A percentile compares a stretch with the other conserved stretches of the same genome.
Conservation (phyloP, 1,284 basidiomycete genomes). For the Cystobasidium pallidum region DNA sequence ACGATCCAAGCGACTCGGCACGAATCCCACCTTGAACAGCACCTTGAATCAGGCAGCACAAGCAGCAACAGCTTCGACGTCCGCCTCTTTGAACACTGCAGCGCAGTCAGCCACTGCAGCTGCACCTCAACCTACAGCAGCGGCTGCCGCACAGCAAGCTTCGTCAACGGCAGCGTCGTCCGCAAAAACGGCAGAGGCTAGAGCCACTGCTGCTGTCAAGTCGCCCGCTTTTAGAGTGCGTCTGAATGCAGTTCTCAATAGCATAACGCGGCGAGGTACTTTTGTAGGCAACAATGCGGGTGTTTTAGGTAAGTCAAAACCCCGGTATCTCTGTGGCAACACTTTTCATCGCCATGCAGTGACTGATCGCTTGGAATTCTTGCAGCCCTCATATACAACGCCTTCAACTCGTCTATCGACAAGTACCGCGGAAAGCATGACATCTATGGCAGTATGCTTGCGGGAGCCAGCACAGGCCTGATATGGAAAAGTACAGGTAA, state of each 20-base stretch:
- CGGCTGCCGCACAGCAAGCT: slow-evolving; percentile 48
- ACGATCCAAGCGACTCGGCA: slow-evolving; percentile 69
- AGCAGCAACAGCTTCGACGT: slow-evolving; percentile 41
- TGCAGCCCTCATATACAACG: slow-evolving; percentile 91
- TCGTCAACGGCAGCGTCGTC: slow-evolving; percentile 46
- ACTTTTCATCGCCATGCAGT: not conserved
- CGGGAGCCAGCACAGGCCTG: slow-evolving; percentile 87
- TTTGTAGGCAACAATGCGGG: slow-evolving; percentile 99
- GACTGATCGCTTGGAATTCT: not conserved
- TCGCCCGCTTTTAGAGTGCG: slow-evolving; percentile 66
- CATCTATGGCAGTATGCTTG: slow-evolving; percentile 83
- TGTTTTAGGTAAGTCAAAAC: slow-evolving; percentile 73
- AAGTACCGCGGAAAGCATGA: slow-evolving; percentile 88
- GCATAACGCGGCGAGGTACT: slow-evolving; percentile 91
- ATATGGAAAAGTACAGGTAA: slow-evolving; percentile 92
- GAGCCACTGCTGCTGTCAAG: slow-evolving; percentile 37
- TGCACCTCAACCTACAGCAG: slow-evolving; percentile 38
- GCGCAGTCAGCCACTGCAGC: slow-evolving; percentile 42
- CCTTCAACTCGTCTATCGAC: slow-evolving; percentile 92
- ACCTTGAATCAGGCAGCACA: slow-evolving; percentile 35
- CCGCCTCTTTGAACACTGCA: slow-evolving; percentile 42
- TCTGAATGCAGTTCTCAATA: slow-evolving; percentile 96
- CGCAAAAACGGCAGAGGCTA: slow-evolving; percentile 27
- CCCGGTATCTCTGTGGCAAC: not conserved
- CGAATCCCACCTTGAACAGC: slow-evolving; percentile 18